Evolutionary conservation across 495 filamentous ascomycete species (phyloP).

Genomic region (Aspergillus avenaceus): DNA sequence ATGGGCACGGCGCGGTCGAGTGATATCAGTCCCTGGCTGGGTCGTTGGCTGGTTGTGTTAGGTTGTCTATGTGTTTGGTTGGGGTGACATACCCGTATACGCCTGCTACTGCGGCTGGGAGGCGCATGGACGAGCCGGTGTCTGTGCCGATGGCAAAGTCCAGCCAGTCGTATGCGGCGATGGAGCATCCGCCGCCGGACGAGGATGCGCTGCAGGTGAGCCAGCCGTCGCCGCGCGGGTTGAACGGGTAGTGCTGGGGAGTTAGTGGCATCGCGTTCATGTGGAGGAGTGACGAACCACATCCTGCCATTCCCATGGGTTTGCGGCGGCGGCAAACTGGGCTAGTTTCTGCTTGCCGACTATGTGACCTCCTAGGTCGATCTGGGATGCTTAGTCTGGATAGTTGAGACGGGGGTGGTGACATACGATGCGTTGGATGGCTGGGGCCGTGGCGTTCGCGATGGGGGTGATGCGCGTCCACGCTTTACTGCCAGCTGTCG

Average conservation of each 20-base stretch:
- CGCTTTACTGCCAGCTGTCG: conserved; percentile 50
- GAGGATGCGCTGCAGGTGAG: conserved; percentile 44
- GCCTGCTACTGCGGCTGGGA: conserved; percentile 43
- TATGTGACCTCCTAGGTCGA: conserved; percentile 55
- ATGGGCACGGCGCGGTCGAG: not conserved
- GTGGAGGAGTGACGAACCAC: conserved; percentile 3
- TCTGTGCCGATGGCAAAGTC: conserved; percentile 50
- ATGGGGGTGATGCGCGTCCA: conserved; percentile 51
- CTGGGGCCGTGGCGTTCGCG: conserved; percentile 37
- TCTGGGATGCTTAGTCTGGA: not conserved
- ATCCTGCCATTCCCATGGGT: conserved; percentile 49
- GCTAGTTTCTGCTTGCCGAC: conserved; percentile 58
- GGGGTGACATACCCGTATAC: conserved; percentile 30
- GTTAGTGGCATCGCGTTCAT: not conserved
- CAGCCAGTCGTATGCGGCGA: conserved; percentile 52
- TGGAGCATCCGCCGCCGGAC: conserved; percentile 43
- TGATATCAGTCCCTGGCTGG: not conserved
- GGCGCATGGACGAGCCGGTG: conserved; percentile 45
- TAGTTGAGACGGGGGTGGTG: not conserved
- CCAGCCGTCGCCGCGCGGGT: conserved; percentile 56
- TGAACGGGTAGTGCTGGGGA: conserved; percentile 46
- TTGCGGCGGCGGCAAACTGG: conserved; percentile 58
- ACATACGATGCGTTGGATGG: conserved; percentile 44
- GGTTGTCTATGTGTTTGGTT: not conserved
- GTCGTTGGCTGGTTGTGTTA: not conserved